These are phyloP conservation scores for Przewalskia tangutica DNA, from an alignment of 257 asterid genomes.

Conservation along the genomic window DNA sequence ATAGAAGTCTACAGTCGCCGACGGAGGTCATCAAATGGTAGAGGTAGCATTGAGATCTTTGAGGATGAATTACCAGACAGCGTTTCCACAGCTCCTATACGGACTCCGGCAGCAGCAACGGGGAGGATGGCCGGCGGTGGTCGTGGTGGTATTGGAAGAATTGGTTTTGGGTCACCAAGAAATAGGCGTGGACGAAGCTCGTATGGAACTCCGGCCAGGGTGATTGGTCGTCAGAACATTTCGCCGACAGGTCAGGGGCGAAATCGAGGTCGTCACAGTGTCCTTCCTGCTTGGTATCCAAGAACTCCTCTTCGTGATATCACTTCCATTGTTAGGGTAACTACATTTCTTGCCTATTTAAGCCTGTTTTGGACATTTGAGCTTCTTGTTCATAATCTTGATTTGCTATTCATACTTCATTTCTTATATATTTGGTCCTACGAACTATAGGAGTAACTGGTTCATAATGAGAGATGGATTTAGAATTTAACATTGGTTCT, in stretches of 20 bases:
- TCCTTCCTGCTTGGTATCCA: conserved; percentile 65
- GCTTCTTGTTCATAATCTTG: not conserved
- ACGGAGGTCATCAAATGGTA: conserved; percentile 9
- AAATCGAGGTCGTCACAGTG: conserved; percentile 32
- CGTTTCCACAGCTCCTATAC: conserved; percentile 23
- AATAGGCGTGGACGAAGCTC: not conserved
- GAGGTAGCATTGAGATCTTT: conserved; percentile 7
- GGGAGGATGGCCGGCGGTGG: not conserved
- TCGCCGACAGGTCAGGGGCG: conserved; percentile 24
- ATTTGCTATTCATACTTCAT: not conserved
- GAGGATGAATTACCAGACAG: conserved; percentile 26
- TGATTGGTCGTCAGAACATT: conserved; percentile 30
- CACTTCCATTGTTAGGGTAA: conserved; percentile 56
- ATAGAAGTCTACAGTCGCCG: conserved; percentile 21
- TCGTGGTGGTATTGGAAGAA: not conserved
- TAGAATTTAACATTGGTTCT: not conserved
- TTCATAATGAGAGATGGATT: not conserved
- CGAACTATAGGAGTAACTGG: not conserved
- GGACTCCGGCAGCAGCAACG: not conserved
- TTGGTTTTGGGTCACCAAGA: not conserved
- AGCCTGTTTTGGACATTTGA: no score
- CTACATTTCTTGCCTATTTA: not conserved
- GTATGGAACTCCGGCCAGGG: conserved; percentile 24
- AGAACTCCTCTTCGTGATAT: conserved; percentile 57
- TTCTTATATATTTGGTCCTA: not conserved